Conservation (phyloP, 768 basidiomycete genomes). For the Leucocoprinus sp. region DNA sequence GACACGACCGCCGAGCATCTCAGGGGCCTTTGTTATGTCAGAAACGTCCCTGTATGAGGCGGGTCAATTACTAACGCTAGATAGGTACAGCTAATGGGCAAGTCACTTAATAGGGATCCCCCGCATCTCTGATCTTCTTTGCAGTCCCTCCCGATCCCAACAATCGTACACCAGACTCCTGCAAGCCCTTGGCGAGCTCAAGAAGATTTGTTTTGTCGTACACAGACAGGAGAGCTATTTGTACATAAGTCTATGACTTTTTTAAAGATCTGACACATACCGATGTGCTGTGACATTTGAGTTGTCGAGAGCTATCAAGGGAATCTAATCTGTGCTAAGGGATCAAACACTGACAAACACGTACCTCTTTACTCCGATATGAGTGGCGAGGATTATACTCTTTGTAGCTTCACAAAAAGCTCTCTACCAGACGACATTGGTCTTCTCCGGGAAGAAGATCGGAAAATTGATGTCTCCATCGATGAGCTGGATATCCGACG, state of each 20-base stretch:
- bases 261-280: not conserved
- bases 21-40: constrained; percentile 94
- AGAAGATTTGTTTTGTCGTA: constrained; percentile 92
- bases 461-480: not conserved
- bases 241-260: not conserved
- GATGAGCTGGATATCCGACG: not conserved
- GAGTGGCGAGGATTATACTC: too few species aligned
- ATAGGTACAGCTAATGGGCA: not conserved
- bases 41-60: constrained; percentile 74
- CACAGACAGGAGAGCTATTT: constrained; percentile 83
- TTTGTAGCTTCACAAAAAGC: too few species aligned
- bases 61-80: not conserved
- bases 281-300: constrained; percentile 10
- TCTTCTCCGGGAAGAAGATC: not conserved
- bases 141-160: constrained; percentile 97
- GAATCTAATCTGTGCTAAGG: constrained; percentile 1
- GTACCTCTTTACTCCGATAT: not conserved
- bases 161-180: constrained; percentile 73
- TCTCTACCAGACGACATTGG: not conserved
- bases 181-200: constrained; percentile 81
- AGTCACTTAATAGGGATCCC: constrained; percentile 84
- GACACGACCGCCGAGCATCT: constrained; percentile 97
- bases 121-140: constrained; percentile 93
- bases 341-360: not conserved
- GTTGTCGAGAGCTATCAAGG: not conserved